Percentiles rank a stretch among this genome's conserved stretches.
phyloP scores from a whole-genome alignment of 495 filamentous ascomycete species.

The Hyphodiscus hymeniophilus region DNA sequence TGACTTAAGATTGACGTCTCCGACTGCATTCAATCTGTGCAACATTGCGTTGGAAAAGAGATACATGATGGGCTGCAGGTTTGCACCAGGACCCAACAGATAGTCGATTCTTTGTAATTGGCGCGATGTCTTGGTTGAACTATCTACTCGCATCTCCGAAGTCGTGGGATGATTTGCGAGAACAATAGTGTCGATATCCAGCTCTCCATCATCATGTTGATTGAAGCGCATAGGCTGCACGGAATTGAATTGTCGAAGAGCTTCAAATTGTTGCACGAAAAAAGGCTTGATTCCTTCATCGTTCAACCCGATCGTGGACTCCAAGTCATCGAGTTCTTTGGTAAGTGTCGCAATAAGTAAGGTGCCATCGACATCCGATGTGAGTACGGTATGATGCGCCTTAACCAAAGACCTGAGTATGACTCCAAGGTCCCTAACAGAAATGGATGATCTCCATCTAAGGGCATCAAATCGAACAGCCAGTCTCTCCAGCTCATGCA shows the following conservation, averaged over 20 bases:
- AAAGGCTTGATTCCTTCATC: conserved; percentile 35
- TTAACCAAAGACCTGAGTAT: conserved; percentile 44
- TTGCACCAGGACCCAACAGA: conserved; percentile 28
- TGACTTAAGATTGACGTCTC: conserved; percentile 48
- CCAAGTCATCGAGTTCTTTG: conserved; percentile 48
- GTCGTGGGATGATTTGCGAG: conserved; percentile 37
- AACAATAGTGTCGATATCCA: conserved; percentile 25
- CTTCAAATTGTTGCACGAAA: conserved; percentile 58
- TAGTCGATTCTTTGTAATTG: conserved; percentile 34
- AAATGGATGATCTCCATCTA: conserved; percentile 41
- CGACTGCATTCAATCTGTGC: conserved; percentile 43
- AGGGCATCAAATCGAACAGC: conserved; percentile 64
- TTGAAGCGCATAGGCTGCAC: conserved; percentile 27
- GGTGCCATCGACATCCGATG: conserved; percentile 32
- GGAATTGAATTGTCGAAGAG: conserved; percentile 53
- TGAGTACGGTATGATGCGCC: conserved; percentile 39
- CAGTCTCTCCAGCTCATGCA: conserved; percentile 56
- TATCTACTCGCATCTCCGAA: conserved; percentile 35
- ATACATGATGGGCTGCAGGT: conserved; percentile 40
- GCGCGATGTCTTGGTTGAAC: conserved; percentile 27
- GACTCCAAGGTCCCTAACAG: conserved; percentile 32
- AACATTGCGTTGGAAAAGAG: conserved; percentile 48
- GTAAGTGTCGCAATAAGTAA: conserved; percentile 43
- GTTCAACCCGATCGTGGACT: conserved; percentile 34
- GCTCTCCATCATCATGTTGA: conserved; percentile 1